Base-by-base conservation (phyloP, 2,329 filamentous ascomycete genomes). In the Alternaria triticimaculans region DNA sequence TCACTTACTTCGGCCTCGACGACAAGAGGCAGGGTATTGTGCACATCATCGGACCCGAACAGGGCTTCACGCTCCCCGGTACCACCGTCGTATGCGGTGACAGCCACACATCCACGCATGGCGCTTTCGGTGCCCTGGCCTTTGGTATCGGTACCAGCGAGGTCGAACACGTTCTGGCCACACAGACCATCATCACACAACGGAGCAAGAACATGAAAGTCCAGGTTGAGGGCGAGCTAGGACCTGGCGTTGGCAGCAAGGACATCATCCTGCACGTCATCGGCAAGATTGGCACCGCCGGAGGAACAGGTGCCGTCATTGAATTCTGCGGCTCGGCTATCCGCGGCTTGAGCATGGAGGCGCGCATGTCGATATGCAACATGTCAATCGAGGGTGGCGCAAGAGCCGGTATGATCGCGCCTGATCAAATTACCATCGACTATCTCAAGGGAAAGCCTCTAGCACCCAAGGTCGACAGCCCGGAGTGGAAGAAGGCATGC, bases 121-220 rank as follows among this genome's bases (percentile, higher is more conserved):
- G 96, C 75, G 96, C 96, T 56, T 99, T 98, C 75, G 96, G 96
- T 71, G 88, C 94, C 72, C 88, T 98, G 66, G 96, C 96, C 44
- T 97, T 97, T 78, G 96, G 96, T 81, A 99, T 99, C 77, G 96
- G 96, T 74, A 99, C 96, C 66, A 97, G 93, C 79, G 96, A 99
- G 84, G 96, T 98, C 71, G 96, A 99, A 87, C 95, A 99, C 82
- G 96, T 99, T 67, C 88, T 99, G 61, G 96, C 96, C 56, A 98
- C 96, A 14, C 96, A 98, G 82, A 97, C 94, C 64, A 85, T 99
- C 70, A 94, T 97, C 80, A 97, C 94, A 67, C 93, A 93, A 84
- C 88, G 94, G 78, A 97, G 93, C 83, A 98, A 97, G 86, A 98
- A 99, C 86, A 98, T 99, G 95, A 91, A 93, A 77, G 91, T 99